Evolutionary conservation across 805 yeast genomes (phyloP).

Genomic region (Sugiyamaella smithiae): DNA sequence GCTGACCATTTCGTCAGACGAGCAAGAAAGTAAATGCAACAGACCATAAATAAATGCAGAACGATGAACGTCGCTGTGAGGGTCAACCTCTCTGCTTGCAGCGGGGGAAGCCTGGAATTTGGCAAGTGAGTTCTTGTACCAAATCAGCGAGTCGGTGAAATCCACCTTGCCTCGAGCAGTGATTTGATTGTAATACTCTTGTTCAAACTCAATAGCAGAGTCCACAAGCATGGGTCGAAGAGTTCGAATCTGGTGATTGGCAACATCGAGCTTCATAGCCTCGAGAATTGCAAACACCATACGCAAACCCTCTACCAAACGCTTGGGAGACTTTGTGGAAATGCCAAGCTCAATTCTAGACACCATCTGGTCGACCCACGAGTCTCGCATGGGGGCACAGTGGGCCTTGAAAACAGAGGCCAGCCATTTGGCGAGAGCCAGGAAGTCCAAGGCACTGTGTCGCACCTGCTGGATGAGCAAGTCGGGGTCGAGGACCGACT

Average conservation of each 20-base stretch:
- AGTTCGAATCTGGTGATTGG: conserved; percentile 88
- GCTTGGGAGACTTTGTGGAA: conserved; percentile 41
- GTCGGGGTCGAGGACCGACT: conserved; percentile 73
- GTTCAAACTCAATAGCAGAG: conserved; percentile 85
- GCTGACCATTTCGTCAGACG: conserved; percentile 62
- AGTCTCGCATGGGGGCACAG: conserved; percentile 94
- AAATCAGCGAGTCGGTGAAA: conserved; percentile 56
- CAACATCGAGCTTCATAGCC: conserved; percentile 92
- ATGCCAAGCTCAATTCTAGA: conserved; percentile 47
- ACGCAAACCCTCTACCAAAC: conserved; percentile 70
- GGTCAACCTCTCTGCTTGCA: neutral
- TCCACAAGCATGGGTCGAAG: conserved; percentile 80
- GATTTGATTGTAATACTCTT: conserved; percentile 61
- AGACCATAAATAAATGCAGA: conserved; percentile 25
- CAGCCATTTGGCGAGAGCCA: conserved; percentile 68
- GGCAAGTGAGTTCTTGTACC: conserved; percentile 52
- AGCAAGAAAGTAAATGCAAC: conserved; percentile 63
- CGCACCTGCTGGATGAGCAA: conserved; percentile 70
- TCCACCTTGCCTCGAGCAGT: conserved; percentile 52
- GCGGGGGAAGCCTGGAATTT: conserved; percentile 10
- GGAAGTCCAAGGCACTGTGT: conserved; percentile 64
- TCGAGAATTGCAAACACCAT: conserved; percentile 79
- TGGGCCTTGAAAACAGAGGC: conserved; percentile 77
- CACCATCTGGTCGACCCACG: conserved; percentile 83
- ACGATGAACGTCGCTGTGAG: conserved; percentile 21